Evolutionary conservation across 495 filamentous ascomycete genomes (phyloP).

Genomic region (Apiosordaria backusii): DNA sequence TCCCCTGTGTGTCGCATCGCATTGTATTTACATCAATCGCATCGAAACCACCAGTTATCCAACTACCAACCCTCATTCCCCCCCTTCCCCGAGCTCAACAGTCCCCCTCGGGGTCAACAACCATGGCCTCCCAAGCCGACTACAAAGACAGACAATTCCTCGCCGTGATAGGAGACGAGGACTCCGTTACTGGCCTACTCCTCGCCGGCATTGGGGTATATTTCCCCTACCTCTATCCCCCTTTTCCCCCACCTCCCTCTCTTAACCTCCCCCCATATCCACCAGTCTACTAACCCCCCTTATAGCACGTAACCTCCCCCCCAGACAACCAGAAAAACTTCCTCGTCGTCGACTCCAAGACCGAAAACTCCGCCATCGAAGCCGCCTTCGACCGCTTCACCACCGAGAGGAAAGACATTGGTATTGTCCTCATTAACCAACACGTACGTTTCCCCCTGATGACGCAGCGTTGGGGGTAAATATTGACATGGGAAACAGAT

Average conservation of each 20-base stretch:
- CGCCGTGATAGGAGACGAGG: conserved; percentile 97
- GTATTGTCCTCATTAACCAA: conserved; percentile 94
- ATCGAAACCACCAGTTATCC: background rate
- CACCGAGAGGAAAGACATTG: conserved; percentile 87
- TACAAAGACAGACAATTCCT: conserved; percentile 93
- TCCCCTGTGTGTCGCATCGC: background rate
- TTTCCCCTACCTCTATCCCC: conserved; percentile 27
- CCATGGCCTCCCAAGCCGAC: conserved; percentile 54
- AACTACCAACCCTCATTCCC: background rate
- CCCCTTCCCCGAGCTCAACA: background rate
- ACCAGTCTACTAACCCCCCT: too few species aligned
- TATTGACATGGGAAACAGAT: conserved; percentile 59
- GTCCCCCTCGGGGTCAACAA: background rate
- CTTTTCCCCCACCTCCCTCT: background rate
- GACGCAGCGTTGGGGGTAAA: too few species aligned
- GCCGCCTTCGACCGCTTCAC: conserved; percentile 88
- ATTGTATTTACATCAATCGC: background rate
- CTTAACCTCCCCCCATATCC: conserved; percentile 2
- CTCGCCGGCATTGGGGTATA: conserved; percentile 89
- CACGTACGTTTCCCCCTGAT: conserved; percentile 60
- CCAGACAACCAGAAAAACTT: conserved; percentile 95
- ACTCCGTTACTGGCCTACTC: conserved; percentile 90
- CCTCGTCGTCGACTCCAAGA: conserved; percentile 91
- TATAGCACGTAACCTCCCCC: conserved; percentile 44
- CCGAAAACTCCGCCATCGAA: conserved; percentile 82